These are phyloP conservation scores for Globisporangium uncinulatum DNA, from an alignment of 352 stramenopile genomes.

Conservation along the genomic window DNA sequence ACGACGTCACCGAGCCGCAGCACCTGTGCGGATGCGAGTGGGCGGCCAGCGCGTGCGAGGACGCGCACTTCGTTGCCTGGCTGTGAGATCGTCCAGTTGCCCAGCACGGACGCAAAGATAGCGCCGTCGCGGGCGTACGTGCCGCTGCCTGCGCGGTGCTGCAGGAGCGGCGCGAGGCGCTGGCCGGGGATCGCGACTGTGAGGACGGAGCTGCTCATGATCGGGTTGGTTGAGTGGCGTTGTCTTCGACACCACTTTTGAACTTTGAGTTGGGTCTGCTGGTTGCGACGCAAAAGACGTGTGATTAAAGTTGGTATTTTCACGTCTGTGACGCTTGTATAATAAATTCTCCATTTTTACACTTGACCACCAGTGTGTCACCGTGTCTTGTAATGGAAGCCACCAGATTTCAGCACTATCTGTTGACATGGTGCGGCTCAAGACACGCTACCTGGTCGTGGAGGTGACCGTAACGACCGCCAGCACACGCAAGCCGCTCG, in stretches of 20 bases:
- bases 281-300: not conserved
- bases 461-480: slow-evolving; percentile 30
- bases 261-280: not conserved
- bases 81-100: slow-evolving; percentile 30
- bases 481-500: slow-evolving; percentile 29
- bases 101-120: slow-evolving; percentile 71
- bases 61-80: slow-evolving; percentile 37
- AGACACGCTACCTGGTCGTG: slow-evolving; percentile 70
- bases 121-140: slow-evolving; percentile 51
- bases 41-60: slow-evolving; percentile 30
- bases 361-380: no score
- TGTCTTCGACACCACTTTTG: no score
- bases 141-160: slow-evolving; percentile 36
- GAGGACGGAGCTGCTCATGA: slow-evolving; percentile 21
- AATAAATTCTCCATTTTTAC: no score
- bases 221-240: not conserved
- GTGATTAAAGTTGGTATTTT: no score
- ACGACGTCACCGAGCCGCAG: slow-evolving; percentile 61
- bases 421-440: slow-evolving; percentile 59
- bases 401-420: no score
- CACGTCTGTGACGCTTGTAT: no score
- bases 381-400: no score
- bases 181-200: slow-evolving; percentile 51
- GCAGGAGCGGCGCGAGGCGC: slow-evolving; percentile 30
- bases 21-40: slow-evolving; percentile 65